Base-by-base conservation (phyloP, 1,284 basidiomycete species). In the Sphagnurus paluster region DNA sequence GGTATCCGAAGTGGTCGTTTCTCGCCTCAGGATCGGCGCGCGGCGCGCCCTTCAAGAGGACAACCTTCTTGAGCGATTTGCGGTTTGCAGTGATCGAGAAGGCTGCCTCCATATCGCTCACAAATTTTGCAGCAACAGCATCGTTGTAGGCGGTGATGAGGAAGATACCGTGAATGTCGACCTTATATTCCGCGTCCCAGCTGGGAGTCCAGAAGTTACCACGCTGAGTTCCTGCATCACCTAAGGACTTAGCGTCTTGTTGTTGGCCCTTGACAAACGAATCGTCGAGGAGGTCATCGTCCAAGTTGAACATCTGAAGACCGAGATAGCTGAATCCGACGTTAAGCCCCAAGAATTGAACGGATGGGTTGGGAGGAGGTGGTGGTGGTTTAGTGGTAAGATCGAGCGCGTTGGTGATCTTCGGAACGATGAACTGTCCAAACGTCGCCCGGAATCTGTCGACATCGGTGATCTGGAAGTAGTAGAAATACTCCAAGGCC, bases 401-500 rank as follows among this genome's bases (percentile, higher is more conserved):
- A 13, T 50, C 21, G 1, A 47, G 28, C 3, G 55, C 17, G 13
- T 41, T 53, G 4, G 49, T 55, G 28, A 56, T 50, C 37, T 50
- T 56, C 9, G 51, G 56, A 14, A 55, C 28, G 13, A 58, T 46
- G 40, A 53, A 53, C 16, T 42, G 24, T 28, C 40, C 42, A 29
- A 57, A 50, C 4, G 37, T 33, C 26, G 40, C 26, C 5, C 51
- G 40, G 46, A 56, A 57, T 11, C 39, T 26, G 2, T 25, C 30
- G 17, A 46, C 17, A 24, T 52, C 35, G 13, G 34, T 24, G 17
- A 53, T 50, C 26, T 33, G 11, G 44, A 57, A 57, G 33, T 50
- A 55, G 37, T 56, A 58, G 51, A 55, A 58, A 41, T 54, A 55
- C 37, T 57, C 48, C 2, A 56, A 25, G 6, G 44, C 47, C 36